Percentiles rank a stretch among this genome's conserved stretches.
Evolutionary conservation across 306 rosid species (phyloP).

Genomic region (Inga oerstediana): DNA sequence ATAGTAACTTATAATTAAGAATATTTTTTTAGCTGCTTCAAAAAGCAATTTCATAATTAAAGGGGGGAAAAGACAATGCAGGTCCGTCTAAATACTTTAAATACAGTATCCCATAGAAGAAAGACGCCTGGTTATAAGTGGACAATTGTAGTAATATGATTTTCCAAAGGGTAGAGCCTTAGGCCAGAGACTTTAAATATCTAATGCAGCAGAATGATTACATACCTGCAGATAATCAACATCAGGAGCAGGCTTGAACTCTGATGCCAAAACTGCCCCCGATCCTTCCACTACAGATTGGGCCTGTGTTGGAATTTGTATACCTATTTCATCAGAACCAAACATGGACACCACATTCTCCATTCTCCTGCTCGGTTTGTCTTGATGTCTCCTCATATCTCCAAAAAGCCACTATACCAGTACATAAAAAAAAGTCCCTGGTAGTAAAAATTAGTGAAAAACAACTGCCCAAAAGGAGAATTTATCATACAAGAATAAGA

Average conservation of each 20-base stretch:
- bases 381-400: conserved; percentile 46
- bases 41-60: conserved; percentile 3
- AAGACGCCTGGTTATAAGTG: conserved; percentile 6
- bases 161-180: neutral
- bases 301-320: conserved; percentile 81
- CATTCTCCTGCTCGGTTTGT: conserved; percentile 50
- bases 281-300: conserved; percentile 88
- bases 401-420: conserved; percentile 72
- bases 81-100: neutral
- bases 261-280: conserved; percentile 55
- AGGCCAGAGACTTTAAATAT: neutral
- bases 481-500: conserved; percentile 27
- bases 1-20: conserved; percentile 8
- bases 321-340: conserved; percentile 76
- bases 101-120: neutral
- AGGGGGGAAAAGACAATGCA: neutral
- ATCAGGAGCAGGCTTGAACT: conserved; percentile 77
- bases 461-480: conserved; percentile 62
- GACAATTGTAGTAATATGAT: neutral
- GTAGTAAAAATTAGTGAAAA: conserved; percentile 76
- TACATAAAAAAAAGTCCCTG: conserved; percentile 68
- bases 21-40: conserved; percentile 5
- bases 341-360: conserved; percentile 49
- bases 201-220: conserved; percentile 21
- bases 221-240: conserved; percentile 95